Base-by-base conservation (phyloP, 352 stramenopile species). In the Phytophthora europaea region DNA sequence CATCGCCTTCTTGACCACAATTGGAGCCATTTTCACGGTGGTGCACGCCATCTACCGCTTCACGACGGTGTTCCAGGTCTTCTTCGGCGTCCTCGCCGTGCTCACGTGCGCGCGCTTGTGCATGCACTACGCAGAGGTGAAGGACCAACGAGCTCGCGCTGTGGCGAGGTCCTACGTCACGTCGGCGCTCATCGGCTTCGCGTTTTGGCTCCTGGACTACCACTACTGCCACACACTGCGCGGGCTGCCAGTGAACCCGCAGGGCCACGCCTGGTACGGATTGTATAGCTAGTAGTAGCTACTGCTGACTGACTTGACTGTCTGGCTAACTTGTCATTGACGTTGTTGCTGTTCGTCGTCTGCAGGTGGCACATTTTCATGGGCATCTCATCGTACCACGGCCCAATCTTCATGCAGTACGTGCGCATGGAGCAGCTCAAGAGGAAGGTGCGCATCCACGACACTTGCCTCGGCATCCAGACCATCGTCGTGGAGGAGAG, bases 351-450 rank as follows among this genome's bases (percentile, higher is more conserved):
- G 16, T 56, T 54, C 40, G 40, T 47, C 13, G 20, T 9, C 34
- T 55, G 16, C 52, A 62, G 51, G 62, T 62, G 62, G 52, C 62
- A 69, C 52, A 48, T 57, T 38, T 69, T 69, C 62, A 93, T 92
- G 79, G 86, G 87, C 38, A 81, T 96, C 18, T 89, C 85, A 45
- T 85, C 73, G 6, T 96, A 96, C 72, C 79, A 94, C 62, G 89
- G 89, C 1, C 86, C 87, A 0, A 83, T 96, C 26, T 96, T 96
- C 55, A 94, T 94, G 89, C 87, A 96, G 68, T 96, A 93, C 78
- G 86, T 94, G 58, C 87, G 89, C 13, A 88, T 90, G 72, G 85
- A 93, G 64, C 80, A 94, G 73, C 83, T 90, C 12, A 63, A 94
- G 75, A 80, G 84, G 47, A 91, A 91, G 57, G 78, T 79, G 16